Percentiles rank a stretch among this genome's conserved stretches.
These are phyloP conservation scores for Quercus bicolor DNA, from an alignment of 306 rosid species.

Conservation along the genomic window DNA sequence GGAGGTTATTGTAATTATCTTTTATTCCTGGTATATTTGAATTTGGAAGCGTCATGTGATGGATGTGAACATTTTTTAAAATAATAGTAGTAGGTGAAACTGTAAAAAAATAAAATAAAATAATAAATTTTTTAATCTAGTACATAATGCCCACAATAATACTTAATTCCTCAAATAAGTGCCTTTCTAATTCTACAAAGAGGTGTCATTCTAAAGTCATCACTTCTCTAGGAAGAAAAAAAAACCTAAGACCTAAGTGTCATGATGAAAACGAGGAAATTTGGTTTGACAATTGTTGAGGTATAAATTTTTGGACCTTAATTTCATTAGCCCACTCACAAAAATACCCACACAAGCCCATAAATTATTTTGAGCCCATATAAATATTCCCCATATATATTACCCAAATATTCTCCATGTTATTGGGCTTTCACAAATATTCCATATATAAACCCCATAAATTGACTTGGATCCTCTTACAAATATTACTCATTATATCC, in stretches of 20 bases:
- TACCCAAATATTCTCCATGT: too few species aligned
- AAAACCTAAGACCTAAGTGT: conserved; percentile 16
- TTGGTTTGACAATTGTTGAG: not conserved
- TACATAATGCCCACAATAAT: conserved; percentile 24
- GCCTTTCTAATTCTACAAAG: conserved; percentile 31
- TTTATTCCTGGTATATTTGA: not conserved
- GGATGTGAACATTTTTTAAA: conserved; percentile 1
- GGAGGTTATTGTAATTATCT: too few species aligned
- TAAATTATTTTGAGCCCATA: too few species aligned
- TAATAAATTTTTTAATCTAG: conserved; percentile 20
- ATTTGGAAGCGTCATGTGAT: conserved; percentile 20
- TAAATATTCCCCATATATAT: too few species aligned
- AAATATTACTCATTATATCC: too few species aligned
- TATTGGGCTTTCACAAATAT: too few species aligned
- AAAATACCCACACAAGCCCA: too few species aligned
- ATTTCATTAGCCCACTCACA: too few species aligned
- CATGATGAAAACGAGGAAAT: conserved; percentile 23
- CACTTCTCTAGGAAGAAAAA: conserved; percentile 10
- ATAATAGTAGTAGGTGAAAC: conserved; percentile 19
- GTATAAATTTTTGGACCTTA: too few species aligned
- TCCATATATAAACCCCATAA: too few species aligned
- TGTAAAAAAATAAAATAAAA: not conserved
- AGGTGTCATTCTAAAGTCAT: conserved; percentile 20
- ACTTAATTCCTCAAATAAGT: conserved; percentile 19
- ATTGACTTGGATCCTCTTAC: too few species aligned